Conservation (phyloP, 352 stramenopile genomes). For the Globisporangium barbulae region DNA sequence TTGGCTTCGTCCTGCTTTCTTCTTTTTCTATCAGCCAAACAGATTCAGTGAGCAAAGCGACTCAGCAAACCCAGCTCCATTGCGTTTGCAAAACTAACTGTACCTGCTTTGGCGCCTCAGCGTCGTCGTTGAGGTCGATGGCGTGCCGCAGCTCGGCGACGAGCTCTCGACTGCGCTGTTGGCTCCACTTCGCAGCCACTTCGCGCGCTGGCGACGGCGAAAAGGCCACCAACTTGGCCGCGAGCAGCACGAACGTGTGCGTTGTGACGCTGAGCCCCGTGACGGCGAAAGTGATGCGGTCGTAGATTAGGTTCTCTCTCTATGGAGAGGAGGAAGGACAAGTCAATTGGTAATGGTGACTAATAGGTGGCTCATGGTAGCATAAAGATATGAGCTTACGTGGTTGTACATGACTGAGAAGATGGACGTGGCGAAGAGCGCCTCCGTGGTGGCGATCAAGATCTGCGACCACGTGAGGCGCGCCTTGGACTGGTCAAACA, state of each 20-base stretch:
- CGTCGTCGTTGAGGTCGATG: background rate
- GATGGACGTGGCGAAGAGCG: slow-evolving; percentile 22
- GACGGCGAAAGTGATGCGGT: slow-evolving; percentile 30
- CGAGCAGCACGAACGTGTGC: slow-evolving; percentile 33
- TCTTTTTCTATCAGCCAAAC: slow-evolving; percentile 10
- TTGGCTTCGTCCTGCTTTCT: background rate
- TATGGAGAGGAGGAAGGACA: background rate
- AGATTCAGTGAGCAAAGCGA: background rate
- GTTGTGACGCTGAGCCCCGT: slow-evolving; percentile 24
- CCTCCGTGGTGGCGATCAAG: slow-evolving; percentile 21
- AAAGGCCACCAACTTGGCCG: slow-evolving; percentile 21
- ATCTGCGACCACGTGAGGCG: slow-evolving; percentile 20
- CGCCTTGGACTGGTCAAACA: slow-evolving; percentile 14
- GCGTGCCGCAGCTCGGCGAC: slow-evolving; percentile 13
- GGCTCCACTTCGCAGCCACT: background rate
- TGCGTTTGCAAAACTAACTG: background rate
- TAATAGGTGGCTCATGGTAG: background rate
- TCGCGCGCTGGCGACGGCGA: slow-evolving; percentile 5
- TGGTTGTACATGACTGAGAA: slow-evolving; percentile 38
- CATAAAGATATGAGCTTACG: slow-evolving; percentile 15
- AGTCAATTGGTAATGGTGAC: background rate
- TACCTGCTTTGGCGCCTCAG: slow-evolving; percentile 1
- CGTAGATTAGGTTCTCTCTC: slow-evolving; percentile 31
- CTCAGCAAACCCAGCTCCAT: background rate
- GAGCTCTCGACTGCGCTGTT: slow-evolving; percentile 3